Conservation (phyloP, 2,329 filamentous ascomycete genomes). For the Fusarium secorum region DNA sequence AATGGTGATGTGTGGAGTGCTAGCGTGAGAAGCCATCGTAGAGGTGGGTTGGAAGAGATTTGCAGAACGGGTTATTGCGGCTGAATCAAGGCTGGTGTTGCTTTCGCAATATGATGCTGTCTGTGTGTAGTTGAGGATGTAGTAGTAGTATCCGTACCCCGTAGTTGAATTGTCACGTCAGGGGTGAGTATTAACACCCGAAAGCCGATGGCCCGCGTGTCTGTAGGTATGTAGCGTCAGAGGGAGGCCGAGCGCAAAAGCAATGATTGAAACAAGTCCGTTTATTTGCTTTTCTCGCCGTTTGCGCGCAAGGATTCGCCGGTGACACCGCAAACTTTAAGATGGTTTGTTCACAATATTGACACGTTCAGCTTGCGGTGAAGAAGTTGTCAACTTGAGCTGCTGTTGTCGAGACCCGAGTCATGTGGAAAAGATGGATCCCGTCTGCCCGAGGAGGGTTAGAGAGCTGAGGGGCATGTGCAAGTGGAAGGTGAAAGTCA, state of each 20-base stretch:
- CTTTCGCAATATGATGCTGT: background rate
- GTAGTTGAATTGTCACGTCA: conserved; percentile 5
- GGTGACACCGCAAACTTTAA: background rate
- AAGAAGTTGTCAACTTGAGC: background rate
- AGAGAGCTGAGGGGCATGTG: background rate
- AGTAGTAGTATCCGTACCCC: background rate
- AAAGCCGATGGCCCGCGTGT: background rate
- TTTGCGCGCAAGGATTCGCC: background rate
- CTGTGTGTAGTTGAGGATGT: conserved; percentile 1
- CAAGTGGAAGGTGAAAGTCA: background rate
- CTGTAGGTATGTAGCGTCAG: background rate
- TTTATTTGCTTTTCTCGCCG: background rate
- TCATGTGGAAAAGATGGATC: conserved; percentile 9
- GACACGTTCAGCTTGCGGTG: conserved; percentile 5
- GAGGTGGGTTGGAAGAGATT: background rate
- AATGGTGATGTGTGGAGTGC: conserved; percentile 69
- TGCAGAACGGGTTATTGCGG: background rate
- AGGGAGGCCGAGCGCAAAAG: background rate
- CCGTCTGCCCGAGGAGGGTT: conserved; percentile 9
- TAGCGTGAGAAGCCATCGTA: conserved; percentile 35
- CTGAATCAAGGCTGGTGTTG: background rate
- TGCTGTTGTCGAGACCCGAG: background rate
- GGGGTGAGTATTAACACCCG: background rate
- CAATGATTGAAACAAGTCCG: background rate
- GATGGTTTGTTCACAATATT: background rate